Evolutionary conservation across 805 yeast species (phyloP).

Genomic region (Clavispora vitiphila): DNA sequence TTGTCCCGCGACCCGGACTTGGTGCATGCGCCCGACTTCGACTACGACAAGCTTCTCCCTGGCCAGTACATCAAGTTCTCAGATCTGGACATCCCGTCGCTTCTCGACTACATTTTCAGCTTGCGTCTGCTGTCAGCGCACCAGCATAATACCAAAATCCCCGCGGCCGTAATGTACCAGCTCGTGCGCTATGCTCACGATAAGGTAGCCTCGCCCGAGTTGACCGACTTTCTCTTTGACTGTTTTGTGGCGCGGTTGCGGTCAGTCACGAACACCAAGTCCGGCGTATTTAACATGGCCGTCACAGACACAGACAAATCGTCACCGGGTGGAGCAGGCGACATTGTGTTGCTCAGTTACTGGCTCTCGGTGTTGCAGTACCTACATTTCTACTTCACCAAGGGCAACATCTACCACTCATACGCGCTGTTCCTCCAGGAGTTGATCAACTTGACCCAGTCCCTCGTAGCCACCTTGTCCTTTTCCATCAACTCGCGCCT

Average conservation of each 20-base stretch:
- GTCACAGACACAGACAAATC: constrained; percentile 12
- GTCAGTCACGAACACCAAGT: constrained; percentile 52
- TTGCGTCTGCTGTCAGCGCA: constrained; percentile 36
- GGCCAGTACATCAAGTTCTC: constrained; percentile 60
- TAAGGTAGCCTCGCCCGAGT: constrained; percentile 48
- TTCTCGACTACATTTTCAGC: constrained; percentile 44
- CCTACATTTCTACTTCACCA: constrained; percentile 68
- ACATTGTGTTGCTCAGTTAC: constrained; percentile 69
- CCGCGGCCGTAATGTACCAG: constrained; percentile 68
- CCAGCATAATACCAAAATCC: constrained; percentile 49
- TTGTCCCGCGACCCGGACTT: constrained; percentile 26
- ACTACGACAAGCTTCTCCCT: constrained; percentile 49
- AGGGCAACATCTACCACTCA: constrained; percentile 52
- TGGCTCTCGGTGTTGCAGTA: constrained; percentile 84
- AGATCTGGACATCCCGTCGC: constrained; percentile 49
- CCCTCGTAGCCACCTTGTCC: constrained; percentile 60
- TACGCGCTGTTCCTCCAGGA: constrained; percentile 62
- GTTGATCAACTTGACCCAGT: constrained; percentile 46
- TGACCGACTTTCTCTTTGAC: constrained; percentile 56
- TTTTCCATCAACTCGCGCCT: constrained; percentile 62
- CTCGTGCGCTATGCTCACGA: constrained; percentile 64
- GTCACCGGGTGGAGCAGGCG: constrained; percentile 41
- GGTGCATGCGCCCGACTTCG: constrained; percentile 38
- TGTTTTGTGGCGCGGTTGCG: constrained; percentile 59
- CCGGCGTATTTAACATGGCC: constrained; percentile 51